Evolutionary conservation across 2,329 filamentous ascomycete species (phyloP).

Genomic region (Dichotomopilus funicola): DNA sequence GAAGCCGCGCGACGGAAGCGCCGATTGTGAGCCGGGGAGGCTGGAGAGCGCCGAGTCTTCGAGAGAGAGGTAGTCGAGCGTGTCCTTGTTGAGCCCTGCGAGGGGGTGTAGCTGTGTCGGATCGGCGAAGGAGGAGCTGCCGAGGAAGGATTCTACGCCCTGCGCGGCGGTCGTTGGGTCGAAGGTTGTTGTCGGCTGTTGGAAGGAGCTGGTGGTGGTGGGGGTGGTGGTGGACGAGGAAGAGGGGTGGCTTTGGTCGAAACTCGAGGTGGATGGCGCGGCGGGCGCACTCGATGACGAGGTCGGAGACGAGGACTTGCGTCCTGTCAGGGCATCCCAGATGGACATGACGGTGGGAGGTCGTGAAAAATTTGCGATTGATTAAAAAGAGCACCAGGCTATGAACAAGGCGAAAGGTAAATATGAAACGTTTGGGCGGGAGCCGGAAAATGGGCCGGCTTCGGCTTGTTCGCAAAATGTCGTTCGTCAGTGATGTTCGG

Average conservation of each 20-base stretch:
- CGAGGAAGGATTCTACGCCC: conserved; percentile 83
- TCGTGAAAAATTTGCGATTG: not conserved
- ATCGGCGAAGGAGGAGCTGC: conserved; percentile 70
- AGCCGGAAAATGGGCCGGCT: conserved; percentile 5
- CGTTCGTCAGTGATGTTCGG: conserved; percentile 8
- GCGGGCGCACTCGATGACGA: conserved; percentile 38
- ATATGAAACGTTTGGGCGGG: not conserved
- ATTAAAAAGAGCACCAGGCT: conserved; percentile 7
- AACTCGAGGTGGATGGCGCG: conserved; percentile 40
- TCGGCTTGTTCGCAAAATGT: conserved; percentile 5
- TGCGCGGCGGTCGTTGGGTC: conserved; percentile 61
- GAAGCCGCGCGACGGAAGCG: conserved; percentile 91
- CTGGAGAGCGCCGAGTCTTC: conserved; percentile 87
- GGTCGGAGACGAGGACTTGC: conserved; percentile 42
- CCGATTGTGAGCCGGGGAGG: conserved; percentile 76
- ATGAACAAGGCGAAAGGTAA: not conserved
- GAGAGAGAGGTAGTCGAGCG: conserved; percentile 88
- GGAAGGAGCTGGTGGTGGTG: conserved; percentile 17
- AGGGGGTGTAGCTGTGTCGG: conserved; percentile 86
- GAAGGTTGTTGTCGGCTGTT: conserved; percentile 51
- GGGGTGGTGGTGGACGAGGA: not conserved
- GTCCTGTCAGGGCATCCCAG: conserved; percentile 57
- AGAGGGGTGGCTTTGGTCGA: too few species aligned
- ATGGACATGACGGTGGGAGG: conserved; percentile 42
- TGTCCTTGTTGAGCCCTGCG: conserved; percentile 85